phyloP scores from a whole-genome alignment of 2,329 filamentous ascomycete species.

The Sporothrix pseudoabietina region DNA sequence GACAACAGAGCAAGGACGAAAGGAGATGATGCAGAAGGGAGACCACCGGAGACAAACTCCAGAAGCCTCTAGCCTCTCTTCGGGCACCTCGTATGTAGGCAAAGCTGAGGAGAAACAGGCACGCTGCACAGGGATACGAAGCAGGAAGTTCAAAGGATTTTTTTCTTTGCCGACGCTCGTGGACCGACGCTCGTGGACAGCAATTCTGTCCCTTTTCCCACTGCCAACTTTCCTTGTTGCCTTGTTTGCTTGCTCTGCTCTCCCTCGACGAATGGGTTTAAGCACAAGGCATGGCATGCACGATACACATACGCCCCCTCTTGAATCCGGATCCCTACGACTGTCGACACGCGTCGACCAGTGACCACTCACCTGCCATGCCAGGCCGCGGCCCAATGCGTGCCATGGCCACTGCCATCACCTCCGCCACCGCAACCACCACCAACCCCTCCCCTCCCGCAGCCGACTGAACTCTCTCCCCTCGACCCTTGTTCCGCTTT shows the following conservation, averaged over 20 bases:
- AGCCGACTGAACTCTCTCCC: neutral
- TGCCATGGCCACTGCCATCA: neutral
- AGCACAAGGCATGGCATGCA: slow-evolving; percentile 5
- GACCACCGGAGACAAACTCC: neutral
- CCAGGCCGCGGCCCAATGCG: neutral
- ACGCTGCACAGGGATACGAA: slow-evolving; percentile 16
- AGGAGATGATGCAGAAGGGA: neutral
- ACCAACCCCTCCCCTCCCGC: neutral
- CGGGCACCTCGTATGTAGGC: neutral
- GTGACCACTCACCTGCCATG: neutral
- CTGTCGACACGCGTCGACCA: neutral
- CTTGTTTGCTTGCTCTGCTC: neutral
- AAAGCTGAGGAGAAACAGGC: slow-evolving; percentile 20
- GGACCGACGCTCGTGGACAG: neutral
- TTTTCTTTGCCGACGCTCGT: neutral
- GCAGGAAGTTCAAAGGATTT: slow-evolving; percentile 20
- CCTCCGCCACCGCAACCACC: slow-evolving; percentile 12
- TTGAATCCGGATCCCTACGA: neutral
- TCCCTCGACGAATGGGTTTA: neutral
- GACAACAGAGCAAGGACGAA: neutral
- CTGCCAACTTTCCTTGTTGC: neutral
- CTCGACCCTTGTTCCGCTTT: neutral
- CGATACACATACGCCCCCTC: slow-evolving; percentile 5
- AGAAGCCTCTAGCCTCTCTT: neutral
- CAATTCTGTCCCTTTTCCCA: neutral